Conservation (phyloP, 306 rosid species). For the Begonia masoniana region DNA sequence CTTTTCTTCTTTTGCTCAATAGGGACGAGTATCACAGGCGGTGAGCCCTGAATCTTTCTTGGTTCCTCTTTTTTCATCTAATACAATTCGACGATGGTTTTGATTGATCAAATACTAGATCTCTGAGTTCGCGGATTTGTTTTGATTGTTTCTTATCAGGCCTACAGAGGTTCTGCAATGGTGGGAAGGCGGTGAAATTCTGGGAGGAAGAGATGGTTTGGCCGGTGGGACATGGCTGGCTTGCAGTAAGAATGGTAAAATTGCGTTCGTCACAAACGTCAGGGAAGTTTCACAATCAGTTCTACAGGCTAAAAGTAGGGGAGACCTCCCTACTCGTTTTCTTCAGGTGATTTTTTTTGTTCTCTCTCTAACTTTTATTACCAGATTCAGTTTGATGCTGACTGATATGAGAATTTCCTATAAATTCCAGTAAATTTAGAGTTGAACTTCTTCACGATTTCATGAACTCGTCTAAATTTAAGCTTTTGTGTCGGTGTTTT, state of each 20-base stretch:
- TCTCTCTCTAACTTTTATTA: not conserved
- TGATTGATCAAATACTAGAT: too few relatives aligned
- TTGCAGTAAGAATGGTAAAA: constrained; percentile 32
- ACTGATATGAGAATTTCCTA: too few relatives aligned
- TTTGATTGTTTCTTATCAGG: constrained; percentile 14
- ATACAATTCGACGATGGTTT: too few relatives aligned
- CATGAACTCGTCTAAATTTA: too few relatives aligned
- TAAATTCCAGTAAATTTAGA: too few relatives aligned
- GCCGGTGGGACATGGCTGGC: constrained; percentile 85
- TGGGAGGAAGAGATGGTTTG: constrained; percentile 56
- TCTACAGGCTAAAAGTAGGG: constrained; percentile 47
- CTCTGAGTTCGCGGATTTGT: not conserved
- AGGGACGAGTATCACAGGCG: constrained; percentile 45
- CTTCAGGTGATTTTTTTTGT: constrained; percentile 30
- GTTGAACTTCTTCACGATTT: too few relatives aligned
- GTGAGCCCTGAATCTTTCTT: constrained; percentile 18
- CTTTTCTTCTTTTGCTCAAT: constrained; percentile 42
- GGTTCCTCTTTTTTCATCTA: too few relatives aligned
- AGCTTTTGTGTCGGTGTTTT: too few relatives aligned
- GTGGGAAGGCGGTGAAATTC: constrained; percentile 44
- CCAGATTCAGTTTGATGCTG: too few relatives aligned
- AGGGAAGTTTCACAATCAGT: constrained; percentile 33
- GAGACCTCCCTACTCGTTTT: constrained; percentile 52
- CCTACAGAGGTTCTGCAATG: constrained; percentile 45
- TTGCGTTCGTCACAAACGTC: constrained; percentile 64